Percentiles rank a stretch among this genome's conserved stretches.
phyloP scores from a whole-genome alignment of 2,329 filamentous ascomycete species.

The Colletotrichum tamarilloi region DNA sequence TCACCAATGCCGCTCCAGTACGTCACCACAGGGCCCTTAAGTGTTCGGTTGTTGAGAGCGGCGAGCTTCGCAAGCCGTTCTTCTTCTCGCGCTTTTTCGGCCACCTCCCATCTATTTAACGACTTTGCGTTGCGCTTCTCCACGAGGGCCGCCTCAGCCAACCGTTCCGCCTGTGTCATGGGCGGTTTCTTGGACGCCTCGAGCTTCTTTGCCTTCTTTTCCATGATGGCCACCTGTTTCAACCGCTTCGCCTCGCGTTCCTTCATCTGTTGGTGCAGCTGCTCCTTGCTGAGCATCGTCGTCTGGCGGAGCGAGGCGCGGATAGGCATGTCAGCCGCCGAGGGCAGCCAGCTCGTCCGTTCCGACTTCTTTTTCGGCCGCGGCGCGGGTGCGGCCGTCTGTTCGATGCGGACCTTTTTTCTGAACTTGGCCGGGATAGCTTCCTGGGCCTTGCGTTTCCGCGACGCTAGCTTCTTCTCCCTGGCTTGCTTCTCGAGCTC shows the following conservation, averaged over 20 bases:
- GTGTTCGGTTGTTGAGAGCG: slow-evolving; percentile 85
- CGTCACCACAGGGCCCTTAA: slow-evolving; percentile 89
- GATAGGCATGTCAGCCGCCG: slow-evolving; percentile 64
- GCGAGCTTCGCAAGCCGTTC: slow-evolving; percentile 86
- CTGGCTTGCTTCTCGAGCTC: slow-evolving; percentile 84
- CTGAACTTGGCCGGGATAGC: slow-evolving; percentile 76
- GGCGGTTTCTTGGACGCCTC: slow-evolving; percentile 81
- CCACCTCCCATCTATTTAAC: slow-evolving; percentile 92
- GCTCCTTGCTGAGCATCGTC: slow-evolving; percentile 69
- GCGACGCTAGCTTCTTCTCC: slow-evolving; percentile 71
- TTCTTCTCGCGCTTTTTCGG: slow-evolving; percentile 88
- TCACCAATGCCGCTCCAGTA: slow-evolving; percentile 94
- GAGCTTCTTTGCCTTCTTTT: slow-evolving; percentile 75
- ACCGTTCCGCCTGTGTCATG: slow-evolving; percentile 87
- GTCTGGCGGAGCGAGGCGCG: slow-evolving; percentile 69
- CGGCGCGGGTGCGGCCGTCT: slow-evolving; percentile 53
- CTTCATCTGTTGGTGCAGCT: slow-evolving; percentile 77
- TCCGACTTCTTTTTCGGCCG: slow-evolving; percentile 71
- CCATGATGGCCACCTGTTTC: slow-evolving; percentile 76
- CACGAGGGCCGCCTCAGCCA: slow-evolving; percentile 83
- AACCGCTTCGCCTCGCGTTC: slow-evolving; percentile 77
- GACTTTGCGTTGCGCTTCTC: slow-evolving; percentile 91
- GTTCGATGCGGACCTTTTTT: slow-evolving; percentile 81
- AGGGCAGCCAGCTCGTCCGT: slow-evolving; percentile 68
- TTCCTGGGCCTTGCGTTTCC: slow-evolving; percentile 86